Base-by-base conservation (phyloP, 495 filamentous ascomycete genomes). In the Penicillium waksmanii region DNA sequence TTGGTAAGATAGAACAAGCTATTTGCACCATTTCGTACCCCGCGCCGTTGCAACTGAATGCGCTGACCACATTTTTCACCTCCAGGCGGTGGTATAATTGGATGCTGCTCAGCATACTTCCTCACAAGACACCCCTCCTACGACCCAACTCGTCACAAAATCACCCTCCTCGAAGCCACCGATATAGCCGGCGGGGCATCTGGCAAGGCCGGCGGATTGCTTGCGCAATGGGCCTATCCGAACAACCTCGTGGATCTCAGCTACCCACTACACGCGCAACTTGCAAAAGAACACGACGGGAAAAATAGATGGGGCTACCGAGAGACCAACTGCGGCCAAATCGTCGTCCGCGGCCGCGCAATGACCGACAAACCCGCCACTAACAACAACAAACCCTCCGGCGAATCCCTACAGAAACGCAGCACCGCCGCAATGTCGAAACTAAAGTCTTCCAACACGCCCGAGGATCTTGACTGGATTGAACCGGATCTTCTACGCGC, bases 201-300 rank as follows among this genome's bases (percentile, higher is more conserved):
- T 23, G 95, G 95, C 8, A 98, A 98, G 78, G 95, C 95, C 2
- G 95, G 95, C 5, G 95, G 95, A 1, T 82, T 98, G 12, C 79
- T 98, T 17, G 95, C 87, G 1, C 80, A 93, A 42, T 98, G 95
- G 95, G 95, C 95, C 11, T 97, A 97, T 66, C 95, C 95, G 1
- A 81, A 72, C 61, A 89, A 83, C 65, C 84, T 98, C 56, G 95
- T 97, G 1, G 90, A 91, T 2, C 77, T 98, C 53, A 95, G 90
- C 60, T 98, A 90, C 76, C 80, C 82, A 47, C 80, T 97, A 10
- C 95, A 98, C 66, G 82, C 84, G 13, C 85, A 96, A 57, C 79
- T 98, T 7, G 90, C 96, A n/a, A 82, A 83, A 25, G 90, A 95
- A 67, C 92, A 98, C 67, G 82, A 83, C 57, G 95, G 95, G 12